Conservation (phyloP, 345 rosid genomes). For the Camelina sativa region DNA sequence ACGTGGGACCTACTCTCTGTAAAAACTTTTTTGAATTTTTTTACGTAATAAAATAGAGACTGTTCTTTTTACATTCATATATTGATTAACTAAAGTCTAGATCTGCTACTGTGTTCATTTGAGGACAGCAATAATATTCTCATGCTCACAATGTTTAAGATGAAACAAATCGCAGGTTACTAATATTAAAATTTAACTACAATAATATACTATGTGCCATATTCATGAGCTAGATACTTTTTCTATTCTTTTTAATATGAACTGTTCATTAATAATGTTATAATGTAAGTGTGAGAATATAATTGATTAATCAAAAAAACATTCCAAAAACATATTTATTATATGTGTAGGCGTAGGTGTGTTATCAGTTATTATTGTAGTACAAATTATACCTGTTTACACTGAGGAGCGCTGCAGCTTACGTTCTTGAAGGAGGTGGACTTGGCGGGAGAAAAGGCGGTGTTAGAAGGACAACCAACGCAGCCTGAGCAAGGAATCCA, state of each 20-base stretch:
- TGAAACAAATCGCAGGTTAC: slow-evolving; percentile 25
- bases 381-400: slow-evolving; percentile 64
- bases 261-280: slow-evolving; percentile 26
- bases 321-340: slow-evolving; percentile 36
- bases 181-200: slow-evolving; percentile 25
- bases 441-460: slow-evolving; percentile 50
- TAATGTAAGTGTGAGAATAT: neutral
- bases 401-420: slow-evolving; percentile 66
- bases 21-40: neutral
- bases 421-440: slow-evolving; percentile 70
- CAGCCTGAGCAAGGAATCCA: slow-evolving; percentile 88
- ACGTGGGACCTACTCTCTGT: slow-evolving; percentile 31
- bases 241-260: neutral
- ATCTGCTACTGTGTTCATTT: slow-evolving; percentile 18
- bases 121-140: slow-evolving; percentile 7
- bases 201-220: slow-evolving; percentile 8
- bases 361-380: neutral
- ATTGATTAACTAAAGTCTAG: slow-evolving; percentile 1
- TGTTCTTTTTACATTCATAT: neutral
- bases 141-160: slow-evolving; percentile 23
- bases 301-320: slow-evolving; percentile 28
- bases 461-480: slow-evolving; percentile 69
- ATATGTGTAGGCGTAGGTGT: neutral
- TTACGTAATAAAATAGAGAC: neutral
- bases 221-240: neutral